Evolutionary conservation across 2,329 filamentous ascomycete genomes (phyloP).

Genomic region (Fusarium verticillioides): DNA sequence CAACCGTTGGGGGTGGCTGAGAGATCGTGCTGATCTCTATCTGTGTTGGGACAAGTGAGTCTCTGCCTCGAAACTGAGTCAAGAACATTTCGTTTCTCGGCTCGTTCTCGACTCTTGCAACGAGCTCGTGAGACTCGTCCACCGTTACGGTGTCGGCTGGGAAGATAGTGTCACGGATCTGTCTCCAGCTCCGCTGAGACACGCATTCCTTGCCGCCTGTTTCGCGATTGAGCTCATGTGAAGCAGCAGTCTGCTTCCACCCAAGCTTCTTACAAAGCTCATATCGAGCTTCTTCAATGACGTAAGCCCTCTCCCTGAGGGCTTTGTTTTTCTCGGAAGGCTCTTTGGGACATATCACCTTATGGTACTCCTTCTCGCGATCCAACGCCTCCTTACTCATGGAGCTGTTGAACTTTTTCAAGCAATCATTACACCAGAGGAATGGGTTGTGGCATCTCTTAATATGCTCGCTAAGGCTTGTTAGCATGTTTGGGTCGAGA

Average conservation of each 20-base stretch:
- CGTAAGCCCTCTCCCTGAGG: accelerated
- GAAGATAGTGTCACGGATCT: constrained; percentile 13
- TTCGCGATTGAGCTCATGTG: background rate
- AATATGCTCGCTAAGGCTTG: background rate
- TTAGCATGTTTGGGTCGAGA: background rate
- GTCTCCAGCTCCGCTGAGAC: constrained; percentile 6
- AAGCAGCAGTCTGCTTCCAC: constrained; percentile 8
- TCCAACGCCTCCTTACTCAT: accelerated
- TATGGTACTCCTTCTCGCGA: accelerated
- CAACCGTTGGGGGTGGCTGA: background rate
- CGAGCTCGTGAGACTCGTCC: background rate
- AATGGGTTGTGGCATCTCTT: background rate
- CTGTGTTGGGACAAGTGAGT: background rate
- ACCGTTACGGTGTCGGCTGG: background rate
- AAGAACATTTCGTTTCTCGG: background rate
- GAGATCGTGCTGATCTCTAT: background rate
- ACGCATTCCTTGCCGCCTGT: background rate
- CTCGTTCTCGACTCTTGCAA: background rate
- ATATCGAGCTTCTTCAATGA: background rate
- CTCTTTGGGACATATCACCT: accelerated
- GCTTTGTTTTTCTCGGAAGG: background rate
- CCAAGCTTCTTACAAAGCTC: background rate
- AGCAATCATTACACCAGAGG: constrained; percentile 1
- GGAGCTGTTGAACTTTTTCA: constrained; percentile 17
- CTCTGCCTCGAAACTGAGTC: background rate